phyloP scores from a whole-genome alignment of 2,329 filamentous ascomycete species.

The Arthrobotrys conoides region DNA sequence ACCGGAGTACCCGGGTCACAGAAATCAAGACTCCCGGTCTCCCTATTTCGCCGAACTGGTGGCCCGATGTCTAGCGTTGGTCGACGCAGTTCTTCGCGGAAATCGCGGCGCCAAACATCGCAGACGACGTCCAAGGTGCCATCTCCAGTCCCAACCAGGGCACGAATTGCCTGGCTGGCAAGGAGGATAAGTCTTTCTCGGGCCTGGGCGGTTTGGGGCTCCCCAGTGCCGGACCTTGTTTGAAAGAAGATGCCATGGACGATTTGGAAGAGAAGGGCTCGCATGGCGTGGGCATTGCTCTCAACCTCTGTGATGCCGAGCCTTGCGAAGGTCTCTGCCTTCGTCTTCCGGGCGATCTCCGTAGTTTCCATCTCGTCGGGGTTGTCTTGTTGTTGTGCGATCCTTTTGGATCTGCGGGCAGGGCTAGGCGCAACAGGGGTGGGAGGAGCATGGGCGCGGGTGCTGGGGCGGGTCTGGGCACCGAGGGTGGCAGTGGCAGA shows the following conservation, averaged over 20 bases:
- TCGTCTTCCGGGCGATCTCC: not conserved
- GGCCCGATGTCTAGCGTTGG: not conserved
- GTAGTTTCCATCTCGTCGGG: not conserved
- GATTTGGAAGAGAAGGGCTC: conserved; percentile 32
- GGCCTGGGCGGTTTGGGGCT: conserved; percentile 4
- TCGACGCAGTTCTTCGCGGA: conserved; percentile 39
- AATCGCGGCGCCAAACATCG: conserved; percentile 44
- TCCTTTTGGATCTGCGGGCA: not conserved
- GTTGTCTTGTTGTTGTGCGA: not conserved
- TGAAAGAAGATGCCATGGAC: conserved; percentile 25
- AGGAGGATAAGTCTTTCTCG: conserved; percentile 10
- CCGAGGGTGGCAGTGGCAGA: not conserved
- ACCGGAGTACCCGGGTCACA: conserved; percentile 1
- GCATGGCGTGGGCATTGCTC: not conserved
- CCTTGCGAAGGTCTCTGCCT: not conserved
- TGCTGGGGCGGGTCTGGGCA: not conserved
- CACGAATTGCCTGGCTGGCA: conserved; percentile 18
- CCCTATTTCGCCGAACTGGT: conserved; percentile 14
- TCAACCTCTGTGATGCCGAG: not conserved
- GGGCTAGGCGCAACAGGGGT: not conserved
- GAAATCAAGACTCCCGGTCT: not conserved
- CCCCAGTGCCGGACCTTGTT: not conserved
- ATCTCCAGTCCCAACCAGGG: conserved; percentile 7
- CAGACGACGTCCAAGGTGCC: conserved; percentile 21
- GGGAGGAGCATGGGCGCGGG: not conserved